Conservation (phyloP, 2,329 filamentous ascomycete species). For the Nothophoma quercina region DNA sequence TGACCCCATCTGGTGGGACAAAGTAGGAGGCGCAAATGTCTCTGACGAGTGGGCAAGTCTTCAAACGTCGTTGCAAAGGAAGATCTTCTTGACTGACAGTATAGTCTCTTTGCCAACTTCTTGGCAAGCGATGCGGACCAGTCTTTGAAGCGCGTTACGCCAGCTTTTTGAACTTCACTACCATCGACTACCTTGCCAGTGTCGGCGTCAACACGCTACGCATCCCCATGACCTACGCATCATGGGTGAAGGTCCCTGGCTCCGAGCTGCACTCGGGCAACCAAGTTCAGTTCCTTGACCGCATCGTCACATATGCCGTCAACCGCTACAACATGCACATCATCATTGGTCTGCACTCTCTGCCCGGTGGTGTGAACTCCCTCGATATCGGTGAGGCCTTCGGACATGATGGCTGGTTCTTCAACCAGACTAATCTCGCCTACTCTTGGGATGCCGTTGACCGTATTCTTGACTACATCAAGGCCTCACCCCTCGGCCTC, state of each 20-base stretch:
- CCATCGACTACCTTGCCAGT: constrained; percentile 43
- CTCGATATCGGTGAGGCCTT: constrained; percentile 12
- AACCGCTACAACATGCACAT: constrained; percentile 46
- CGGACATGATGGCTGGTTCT: constrained; percentile 45
- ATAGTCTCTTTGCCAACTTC: constrained; percentile 41
- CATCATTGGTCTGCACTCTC: constrained; percentile 43
- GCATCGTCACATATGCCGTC: constrained; percentile 46
- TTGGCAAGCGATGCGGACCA: constrained; percentile 38
- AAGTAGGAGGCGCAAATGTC: constrained; percentile 1
- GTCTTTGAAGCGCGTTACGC: constrained; percentile 39
- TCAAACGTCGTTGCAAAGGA: constrained; percentile 16
- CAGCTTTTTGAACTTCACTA: constrained; percentile 34
- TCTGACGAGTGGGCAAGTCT: constrained; percentile 16
- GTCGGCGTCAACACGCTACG: constrained; percentile 43
- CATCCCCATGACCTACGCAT: constrained; percentile 46
- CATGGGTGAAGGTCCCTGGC: constrained; percentile 46
- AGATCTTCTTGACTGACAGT: background rate
- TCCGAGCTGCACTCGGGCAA: constrained; percentile 42
- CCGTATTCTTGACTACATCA: constrained; percentile 40
- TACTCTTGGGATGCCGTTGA: constrained; percentile 44
- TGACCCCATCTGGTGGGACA: constrained; percentile 36
- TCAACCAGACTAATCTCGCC: constrained; percentile 42
- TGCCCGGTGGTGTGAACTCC: constrained; percentile 40
- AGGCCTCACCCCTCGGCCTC: constrained; percentile 12
- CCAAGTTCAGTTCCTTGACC: constrained; percentile 36